Base-by-base conservation (phyloP, 2,329 filamentous ascomycete species). In the Malbranchea cinnamomea region DNA sequence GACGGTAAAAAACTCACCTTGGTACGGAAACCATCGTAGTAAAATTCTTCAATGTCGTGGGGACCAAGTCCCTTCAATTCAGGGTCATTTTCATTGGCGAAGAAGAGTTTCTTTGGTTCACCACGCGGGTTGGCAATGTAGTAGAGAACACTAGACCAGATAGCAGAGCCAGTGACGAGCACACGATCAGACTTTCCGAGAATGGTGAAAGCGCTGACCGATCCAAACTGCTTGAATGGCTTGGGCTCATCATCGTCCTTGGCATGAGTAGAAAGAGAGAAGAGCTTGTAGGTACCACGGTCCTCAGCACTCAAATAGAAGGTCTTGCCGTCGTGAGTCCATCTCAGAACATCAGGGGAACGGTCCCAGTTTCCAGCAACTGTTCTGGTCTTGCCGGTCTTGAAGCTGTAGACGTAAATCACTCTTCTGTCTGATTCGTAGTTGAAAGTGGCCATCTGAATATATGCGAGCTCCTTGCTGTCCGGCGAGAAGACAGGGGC, bases 361-460 rank as follows among this genome's bases (percentile, higher is more conserved):
- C 60, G 52, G 36, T 71, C 66, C 68, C 68, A 62, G 28, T 53
- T 37, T 23, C 42, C 48, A 3, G 55, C 54, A 5, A 62, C 36
- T 13, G 45, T 39, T n/a, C n/a, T n/a, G n/a, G n/a, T n/a, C n/a
- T n/a, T n/a, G n/a, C n/a, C n/a, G n/a, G n/a, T n/a, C n/a, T n/a
- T n/a, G n/a, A n/a, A n/a, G 2, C 44, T 47, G 25, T 57, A 50
- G 23, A 61, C 45, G 36, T 63, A 65, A 26, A 63, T 45, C 3
- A 54, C 53, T 25, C 56, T 56, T 50, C 78, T 78, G 57, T 93
- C 83, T 10, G 77, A 71, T 53, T 94, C 84, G 49, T 93, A 92
- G 35, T 77, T 72, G 30, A 71, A 64, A 33, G 67, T 67, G 38
- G 69, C 67, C 84, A 91, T 92, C 37, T 79, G 72, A 17, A 81